Evolutionary conservation across 305 asterid genomes (phyloP), one percentile per base, ranked within the genome.

Genomic region (Fraxinus greggii): DNA sequence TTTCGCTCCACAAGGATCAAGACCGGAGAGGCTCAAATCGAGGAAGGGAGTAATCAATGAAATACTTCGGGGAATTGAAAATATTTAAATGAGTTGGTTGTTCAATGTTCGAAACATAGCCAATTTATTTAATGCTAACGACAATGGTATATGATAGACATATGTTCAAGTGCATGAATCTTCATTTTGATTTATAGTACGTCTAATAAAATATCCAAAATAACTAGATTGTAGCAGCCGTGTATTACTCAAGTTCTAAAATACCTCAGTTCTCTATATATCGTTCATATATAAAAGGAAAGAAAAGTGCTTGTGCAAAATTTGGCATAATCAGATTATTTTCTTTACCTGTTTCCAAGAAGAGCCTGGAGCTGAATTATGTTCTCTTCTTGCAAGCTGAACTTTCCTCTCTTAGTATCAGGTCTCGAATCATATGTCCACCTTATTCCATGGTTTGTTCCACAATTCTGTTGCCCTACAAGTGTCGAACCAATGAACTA

Each of bases 361-460:
- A 91, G 92, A 13, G 93, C 91, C 81, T 89, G 94, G 51, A 89
- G 92, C 36, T 54, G 87, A 82, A 89, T 91, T 24, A 89, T 91
- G 45, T 90, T 86, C 89, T 92, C 78, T 91, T 36, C 93, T 75
- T 87, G 90, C n/a, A 86, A 1, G 54, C 83, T 86, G 28, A 91
- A 89, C 80, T 91, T 89, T 35, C 93, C 94, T 83, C 92, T 83
- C 78, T 91, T 89, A 56, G 87, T 89, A 83, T 87, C 92, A 24
- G 93, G 94, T 7, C 92, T 83, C 1, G 88, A 82, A 75, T 90
- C 88, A n/a, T 89, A 88, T 15, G 88, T 87, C 94, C 94, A 90
- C 76, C 92, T 83, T 79, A 89, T 67, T 81, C 92, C 87, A 86
- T 91, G 88, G 56, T 91, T 90, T 9, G 9, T 35, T 35, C 91